Evolutionary conservation across 129 eudicot genomes (phyloP).

Genomic region (Silybum marianum): DNA sequence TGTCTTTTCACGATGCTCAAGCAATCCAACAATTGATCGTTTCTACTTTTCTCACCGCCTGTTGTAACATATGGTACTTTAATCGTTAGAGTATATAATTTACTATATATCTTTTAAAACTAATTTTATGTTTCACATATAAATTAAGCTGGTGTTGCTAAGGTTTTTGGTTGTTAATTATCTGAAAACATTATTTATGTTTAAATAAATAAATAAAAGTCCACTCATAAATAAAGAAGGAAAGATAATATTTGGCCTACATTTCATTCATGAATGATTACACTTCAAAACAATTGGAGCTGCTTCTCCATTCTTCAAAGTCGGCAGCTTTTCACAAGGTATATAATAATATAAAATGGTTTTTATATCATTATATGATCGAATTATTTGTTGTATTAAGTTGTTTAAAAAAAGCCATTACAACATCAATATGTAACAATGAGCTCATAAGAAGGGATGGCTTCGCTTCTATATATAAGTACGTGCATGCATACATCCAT

Average conservation of each 20-base stretch:
- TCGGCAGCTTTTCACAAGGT: conserved; percentile 14
- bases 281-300: conserved; percentile 3
- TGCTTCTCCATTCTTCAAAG: conserved; percentile 5
- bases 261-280: neutral
- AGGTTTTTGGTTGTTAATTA: neutral
- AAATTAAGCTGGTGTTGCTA: neutral
- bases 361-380: neutral
- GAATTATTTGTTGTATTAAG: neutral
- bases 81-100: too few species aligned
- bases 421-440: neutral
- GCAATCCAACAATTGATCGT: too few species aligned
- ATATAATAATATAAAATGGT: neutral
- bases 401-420: neutral
- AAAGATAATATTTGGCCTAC: neutral
- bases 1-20: too few species aligned
- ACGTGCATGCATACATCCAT: neutral
- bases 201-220: neutral
- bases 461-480: neutral
- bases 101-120: too few species aligned
- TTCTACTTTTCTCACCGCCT: too few species aligned
- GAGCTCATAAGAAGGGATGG: neutral
- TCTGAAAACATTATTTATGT: neutral
- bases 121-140: too few species aligned
- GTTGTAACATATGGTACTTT: too few species aligned
- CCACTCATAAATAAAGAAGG: neutral